phyloP scores from a whole-genome alignment of 345 rosid genomes.

The Isatis tinctoria region DNA sequence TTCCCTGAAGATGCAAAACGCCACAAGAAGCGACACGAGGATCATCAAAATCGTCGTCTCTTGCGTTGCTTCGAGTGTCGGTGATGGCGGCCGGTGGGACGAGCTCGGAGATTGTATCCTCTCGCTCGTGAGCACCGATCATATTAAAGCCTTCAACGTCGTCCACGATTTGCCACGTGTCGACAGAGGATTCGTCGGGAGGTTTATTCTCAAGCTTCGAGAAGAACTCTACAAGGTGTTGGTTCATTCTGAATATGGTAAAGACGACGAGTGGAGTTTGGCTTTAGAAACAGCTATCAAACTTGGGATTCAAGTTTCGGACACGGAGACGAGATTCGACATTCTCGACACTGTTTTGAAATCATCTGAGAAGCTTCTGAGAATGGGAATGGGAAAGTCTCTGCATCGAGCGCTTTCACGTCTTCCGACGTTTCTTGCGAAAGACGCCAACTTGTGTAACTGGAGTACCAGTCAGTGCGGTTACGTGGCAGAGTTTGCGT shows the following conservation, averaged over 20 bases:
- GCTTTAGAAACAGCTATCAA: conserved; percentile 4
- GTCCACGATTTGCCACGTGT: conserved; percentile 4
- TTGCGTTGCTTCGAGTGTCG: neutral
- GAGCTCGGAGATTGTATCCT: neutral
- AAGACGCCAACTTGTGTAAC: neutral
- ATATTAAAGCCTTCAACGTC: neutral
- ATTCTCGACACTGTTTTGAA: neutral
- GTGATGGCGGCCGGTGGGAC: neutral
- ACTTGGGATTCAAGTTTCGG: neutral
- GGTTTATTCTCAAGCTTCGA: neutral
- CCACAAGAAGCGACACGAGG: neutral
- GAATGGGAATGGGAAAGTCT: neutral
- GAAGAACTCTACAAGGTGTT: neutral
- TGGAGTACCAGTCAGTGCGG: neutral
- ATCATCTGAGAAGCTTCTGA: neutral
- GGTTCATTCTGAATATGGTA: neutral
- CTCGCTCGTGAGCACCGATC: neutral
- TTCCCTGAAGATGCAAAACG: neutral
- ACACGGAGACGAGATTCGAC: neutral
- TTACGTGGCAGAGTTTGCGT: conserved; percentile 1
- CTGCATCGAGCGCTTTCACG: neutral
- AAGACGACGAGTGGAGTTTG: neutral
- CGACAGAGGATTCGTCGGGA: neutral
- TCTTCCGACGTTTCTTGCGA: neutral
- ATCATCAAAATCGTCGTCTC: neutral